phyloP scores from a whole-genome alignment of 208 protist species.

The Trypanosoma boissoni region DNA sequence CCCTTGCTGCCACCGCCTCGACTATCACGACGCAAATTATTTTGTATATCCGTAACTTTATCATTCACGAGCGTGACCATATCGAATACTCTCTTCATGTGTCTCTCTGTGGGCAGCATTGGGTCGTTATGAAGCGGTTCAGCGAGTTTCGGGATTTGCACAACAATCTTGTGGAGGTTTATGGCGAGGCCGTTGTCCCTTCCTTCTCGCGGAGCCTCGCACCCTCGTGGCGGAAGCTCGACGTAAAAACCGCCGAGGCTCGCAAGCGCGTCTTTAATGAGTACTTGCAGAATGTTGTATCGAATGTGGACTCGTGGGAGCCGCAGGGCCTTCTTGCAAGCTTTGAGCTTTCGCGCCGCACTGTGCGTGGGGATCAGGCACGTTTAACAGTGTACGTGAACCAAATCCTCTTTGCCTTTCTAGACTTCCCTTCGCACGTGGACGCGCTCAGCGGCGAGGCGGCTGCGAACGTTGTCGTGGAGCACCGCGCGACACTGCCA shows the following conservation, averaged over 20 bases:
- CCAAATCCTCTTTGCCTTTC: conserved; percentile 25
- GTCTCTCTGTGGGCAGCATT: conserved; percentile 22
- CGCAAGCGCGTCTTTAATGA: conserved; percentile 8
- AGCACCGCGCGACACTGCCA: conserved; percentile 19
- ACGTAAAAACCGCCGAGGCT: conserved; percentile 11
- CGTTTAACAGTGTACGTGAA: conserved; percentile 22
- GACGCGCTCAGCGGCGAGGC: conserved; percentile 17
- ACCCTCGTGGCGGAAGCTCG: conserved; percentile 21
- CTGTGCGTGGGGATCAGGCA: background rate
- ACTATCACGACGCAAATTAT: conserved; percentile 20
- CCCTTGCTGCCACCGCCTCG: conserved; percentile 14
- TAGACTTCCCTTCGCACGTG: conserved; percentile 15
- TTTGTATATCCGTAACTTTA: conserved; percentile 21
- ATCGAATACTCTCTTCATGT: conserved; percentile 24
- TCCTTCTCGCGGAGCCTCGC: background rate
- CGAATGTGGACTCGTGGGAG: conserved; percentile 14
- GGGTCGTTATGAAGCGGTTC: conserved; percentile 19
- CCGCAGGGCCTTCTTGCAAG: conserved; percentile 14
- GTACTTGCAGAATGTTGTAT: conserved; percentile 12
- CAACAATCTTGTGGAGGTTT: conserved; percentile 9
- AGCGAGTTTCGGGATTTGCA: conserved; percentile 10
- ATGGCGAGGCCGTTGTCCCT: conserved; percentile 9
- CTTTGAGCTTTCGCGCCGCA: conserved; percentile 10
- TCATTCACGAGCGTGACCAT: conserved; percentile 19
- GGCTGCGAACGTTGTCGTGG: conserved; percentile 12